A percentile compares a stretch with the other conserved stretches of the same genome.
Conservation (phyloP, 2,329 filamentous ascomycete species). For the Plenodomus biglobosus region DNA sequence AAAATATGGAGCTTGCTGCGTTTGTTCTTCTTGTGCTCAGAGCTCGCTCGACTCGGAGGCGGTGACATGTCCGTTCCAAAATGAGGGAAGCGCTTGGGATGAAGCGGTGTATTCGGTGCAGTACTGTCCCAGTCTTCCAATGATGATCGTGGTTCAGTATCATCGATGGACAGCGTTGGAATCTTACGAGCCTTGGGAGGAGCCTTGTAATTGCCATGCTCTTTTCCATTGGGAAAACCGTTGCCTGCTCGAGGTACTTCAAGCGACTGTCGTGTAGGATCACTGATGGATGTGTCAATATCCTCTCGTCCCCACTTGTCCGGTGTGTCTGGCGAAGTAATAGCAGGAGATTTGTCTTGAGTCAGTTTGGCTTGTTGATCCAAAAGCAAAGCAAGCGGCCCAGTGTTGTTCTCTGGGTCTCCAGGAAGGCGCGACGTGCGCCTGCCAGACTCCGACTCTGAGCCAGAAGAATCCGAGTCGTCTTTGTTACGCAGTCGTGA, state of each 20-base stretch:
- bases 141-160: conserved; percentile 42
- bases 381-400: conserved; percentile 51
- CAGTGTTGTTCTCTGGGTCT: conserved; percentile 48
- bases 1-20: conserved; percentile 47
- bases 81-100: conserved; percentile 33
- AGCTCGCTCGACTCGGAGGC: conserved; percentile 37
- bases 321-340: conserved; percentile 48
- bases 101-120: conserved; percentile 42
- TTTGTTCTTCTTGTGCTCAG: conserved; percentile 38
- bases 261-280: conserved; percentile 24
- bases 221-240: conserved; percentile 20
- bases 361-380: conserved; percentile 46
- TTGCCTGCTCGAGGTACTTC: conserved; percentile 26
- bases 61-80: conserved; percentile 43
- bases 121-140: conserved; percentile 44
- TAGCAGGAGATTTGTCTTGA: conserved; percentile 40
- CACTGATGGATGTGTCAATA: conserved; percentile 15
- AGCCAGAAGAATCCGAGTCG: conserved; percentile 38
- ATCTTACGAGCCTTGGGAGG: conserved; percentile 23
- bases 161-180: conserved; percentile 21
- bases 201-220: conserved; percentile 22
- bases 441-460: conserved; percentile 53
- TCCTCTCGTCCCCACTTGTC: conserved; percentile 43
- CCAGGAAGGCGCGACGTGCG: conserved; percentile 55
- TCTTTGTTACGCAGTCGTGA: conserved; percentile 32